Percentiles rank a stretch among this genome's conserved stretches.
Evolutionary conservation across 2,329 filamentous ascomycete species (phyloP).

Genomic region (Hymenoscyphus fructigenus): DNA sequence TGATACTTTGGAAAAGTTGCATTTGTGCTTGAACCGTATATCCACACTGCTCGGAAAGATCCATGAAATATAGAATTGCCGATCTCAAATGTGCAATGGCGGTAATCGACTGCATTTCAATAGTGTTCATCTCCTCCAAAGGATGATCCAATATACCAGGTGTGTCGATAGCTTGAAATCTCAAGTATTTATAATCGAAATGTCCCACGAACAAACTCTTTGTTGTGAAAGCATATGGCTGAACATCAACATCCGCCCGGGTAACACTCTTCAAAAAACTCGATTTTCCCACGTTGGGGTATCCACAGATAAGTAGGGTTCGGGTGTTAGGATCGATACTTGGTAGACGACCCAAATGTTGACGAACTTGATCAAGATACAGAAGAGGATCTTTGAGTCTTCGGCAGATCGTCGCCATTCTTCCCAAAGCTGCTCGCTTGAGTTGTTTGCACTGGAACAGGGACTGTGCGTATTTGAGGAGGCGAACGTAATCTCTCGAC

Average conservation of each 20-base stretch:
- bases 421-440: conserved; percentile 91
- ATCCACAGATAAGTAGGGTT: conserved; percentile 93
- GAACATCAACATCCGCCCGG: conserved; percentile 91
- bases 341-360: conserved; percentile 95
- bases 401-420: conserved; percentile 97
- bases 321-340: conserved; percentile 98
- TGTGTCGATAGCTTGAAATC: conserved; percentile 93
- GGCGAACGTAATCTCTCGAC: conserved; percentile 89
- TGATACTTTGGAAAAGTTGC: conserved; percentile 92
- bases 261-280: conserved; percentile 92
- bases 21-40: conserved; percentile 93
- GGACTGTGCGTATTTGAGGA: conserved; percentile 94
- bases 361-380: conserved; percentile 94
- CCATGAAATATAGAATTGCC: conserved; percentile 97
- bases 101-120: conserved; percentile 98
- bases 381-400: conserved; percentile 90
- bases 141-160: conserved; percentile 98
- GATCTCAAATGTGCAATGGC: conserved; percentile 95
- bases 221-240: conserved; percentile 98
- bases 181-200: conserved; percentile 93
- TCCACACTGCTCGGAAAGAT: conserved; percentile 93
- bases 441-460: conserved; percentile 99
- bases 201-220: conserved; percentile 97
- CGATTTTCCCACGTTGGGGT: conserved; percentile 96
- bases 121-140: conserved; percentile 99